These are phyloP conservation scores for Bruguiera gymnorhiza DNA, from an alignment of 345 rosid genomes.

Conservation along the genomic window DNA sequence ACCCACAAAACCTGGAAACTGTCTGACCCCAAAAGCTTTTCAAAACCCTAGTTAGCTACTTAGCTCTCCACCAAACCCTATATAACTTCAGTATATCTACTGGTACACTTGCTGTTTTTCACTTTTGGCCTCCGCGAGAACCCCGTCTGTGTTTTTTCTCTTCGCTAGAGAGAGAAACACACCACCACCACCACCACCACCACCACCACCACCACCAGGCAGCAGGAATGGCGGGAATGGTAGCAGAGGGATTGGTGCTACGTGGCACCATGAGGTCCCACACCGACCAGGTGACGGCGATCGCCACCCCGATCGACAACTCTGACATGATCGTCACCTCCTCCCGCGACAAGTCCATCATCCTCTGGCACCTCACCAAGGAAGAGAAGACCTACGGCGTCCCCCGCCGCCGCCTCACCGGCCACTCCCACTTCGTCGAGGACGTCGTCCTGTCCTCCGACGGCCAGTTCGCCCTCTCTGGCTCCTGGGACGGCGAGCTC, in stretches of 20 bases:
- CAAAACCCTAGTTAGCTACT: no score
- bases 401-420: constrained; percentile 85
- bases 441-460: constrained; percentile 98
- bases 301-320: constrained; percentile 90
- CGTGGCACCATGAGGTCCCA: constrained; percentile 93
- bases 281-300: constrained; percentile 94
- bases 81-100: no score
- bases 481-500: constrained; percentile 98
- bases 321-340: constrained; percentile 83
- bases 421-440: constrained; percentile 90
- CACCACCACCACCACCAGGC: no score
- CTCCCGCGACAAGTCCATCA: constrained; percentile 96
- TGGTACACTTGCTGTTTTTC: no score
- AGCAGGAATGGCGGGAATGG: constrained; percentile 26
- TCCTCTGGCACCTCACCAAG: constrained; percentile 82
- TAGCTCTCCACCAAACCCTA: no score
- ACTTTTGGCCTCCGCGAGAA: no score
- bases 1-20: no score
- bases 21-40: no score
- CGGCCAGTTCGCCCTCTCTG: constrained; percentile 93
- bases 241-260: constrained; percentile 58
- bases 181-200: no score
- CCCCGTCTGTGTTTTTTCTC: no score
- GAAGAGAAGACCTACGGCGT: constrained; percentile 81
- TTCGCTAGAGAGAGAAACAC: no score